Conservation (phyloP, 768 basidiomycete genomes). For the Lentinula edodes region DNA sequence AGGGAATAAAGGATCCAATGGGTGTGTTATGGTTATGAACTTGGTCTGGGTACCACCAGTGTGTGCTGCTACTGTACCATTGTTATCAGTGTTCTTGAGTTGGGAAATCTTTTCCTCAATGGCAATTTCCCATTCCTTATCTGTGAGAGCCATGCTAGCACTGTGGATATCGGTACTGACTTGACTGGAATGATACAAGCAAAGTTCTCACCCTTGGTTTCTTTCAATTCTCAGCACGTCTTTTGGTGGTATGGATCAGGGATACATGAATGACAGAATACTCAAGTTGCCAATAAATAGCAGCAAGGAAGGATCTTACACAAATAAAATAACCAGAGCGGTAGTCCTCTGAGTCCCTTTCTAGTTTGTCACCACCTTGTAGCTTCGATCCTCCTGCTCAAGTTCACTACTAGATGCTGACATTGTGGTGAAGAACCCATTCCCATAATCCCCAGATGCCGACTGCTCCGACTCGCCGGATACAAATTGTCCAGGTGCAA, state of each 20-base stretch:
- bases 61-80: background rate
- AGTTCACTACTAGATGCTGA: background rate
- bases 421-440: background rate
- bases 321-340: too few species aligned
- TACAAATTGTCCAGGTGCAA: background rate
- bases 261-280: too few species aligned
- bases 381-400: background rate
- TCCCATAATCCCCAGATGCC: background rate
- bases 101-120: conserved; percentile 24
- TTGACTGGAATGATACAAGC: too few species aligned
- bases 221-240: too few species aligned
- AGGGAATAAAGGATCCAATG: conserved; percentile 20
- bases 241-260: too few species aligned
- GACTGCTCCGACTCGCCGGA: background rate
- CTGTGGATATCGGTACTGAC: too few species aligned
- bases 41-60: background rate
- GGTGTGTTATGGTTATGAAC: conserved; percentile 11
- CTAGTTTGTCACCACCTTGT: too few species aligned
- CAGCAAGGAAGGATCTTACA: too few species aligned
- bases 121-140: conserved; percentile 26
- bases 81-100: background rate
- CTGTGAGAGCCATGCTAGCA: conserved; percentile 12
- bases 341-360: too few species aligned
- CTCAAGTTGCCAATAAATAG: too few species aligned
- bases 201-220: too few species aligned